Conservation (phyloP, 208 protist genomes). For the Trypanosoma cruzi region DNA sequence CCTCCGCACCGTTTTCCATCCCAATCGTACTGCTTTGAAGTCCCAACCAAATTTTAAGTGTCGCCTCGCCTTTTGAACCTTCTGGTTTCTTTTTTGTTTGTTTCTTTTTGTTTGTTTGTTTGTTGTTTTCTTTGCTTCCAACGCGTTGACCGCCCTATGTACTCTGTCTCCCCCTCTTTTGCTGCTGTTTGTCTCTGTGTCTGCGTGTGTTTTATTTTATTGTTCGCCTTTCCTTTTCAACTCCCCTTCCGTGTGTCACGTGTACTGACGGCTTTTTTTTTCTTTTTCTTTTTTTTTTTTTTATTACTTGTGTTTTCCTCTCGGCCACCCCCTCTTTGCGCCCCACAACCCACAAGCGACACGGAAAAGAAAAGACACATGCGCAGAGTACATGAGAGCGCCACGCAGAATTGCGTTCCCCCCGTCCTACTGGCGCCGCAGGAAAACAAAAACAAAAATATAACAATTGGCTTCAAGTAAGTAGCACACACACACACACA, state of each 20-base stretch:
- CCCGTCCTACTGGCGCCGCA: not conserved
- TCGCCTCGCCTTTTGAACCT: slow-evolving; percentile 3
- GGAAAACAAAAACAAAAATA: not conserved
- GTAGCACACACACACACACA: not conserved
- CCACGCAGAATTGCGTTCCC: not conserved
- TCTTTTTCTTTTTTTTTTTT: slow-evolving; percentile 5
- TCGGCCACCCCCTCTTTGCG: not conserved
- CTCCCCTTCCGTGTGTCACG: not conserved
- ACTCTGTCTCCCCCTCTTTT: not conserved
- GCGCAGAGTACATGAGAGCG: not conserved
- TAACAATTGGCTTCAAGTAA: not conserved
- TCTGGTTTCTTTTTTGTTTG: slow-evolving; percentile 8
- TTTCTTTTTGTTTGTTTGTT: not conserved
- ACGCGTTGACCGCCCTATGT: not conserved
- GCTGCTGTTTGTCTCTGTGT: too few species aligned
- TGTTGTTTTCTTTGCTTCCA: not conserved
- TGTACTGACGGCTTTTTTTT: slow-evolving; percentile 1
- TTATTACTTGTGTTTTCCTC: not conserved
- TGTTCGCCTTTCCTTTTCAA: not conserved
- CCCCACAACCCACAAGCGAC: not conserved
- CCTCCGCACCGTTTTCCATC: slow-evolving; percentile 1
- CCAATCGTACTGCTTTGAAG: not conserved
- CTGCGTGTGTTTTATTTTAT: not conserved
- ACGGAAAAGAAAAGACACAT: not conserved
- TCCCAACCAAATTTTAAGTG: slow-evolving; percentile 1